phyloP scores from a whole-genome alignment of 2,329 filamentous ascomycete genomes.

The Scopulariopsis brevicaulis region DNA sequence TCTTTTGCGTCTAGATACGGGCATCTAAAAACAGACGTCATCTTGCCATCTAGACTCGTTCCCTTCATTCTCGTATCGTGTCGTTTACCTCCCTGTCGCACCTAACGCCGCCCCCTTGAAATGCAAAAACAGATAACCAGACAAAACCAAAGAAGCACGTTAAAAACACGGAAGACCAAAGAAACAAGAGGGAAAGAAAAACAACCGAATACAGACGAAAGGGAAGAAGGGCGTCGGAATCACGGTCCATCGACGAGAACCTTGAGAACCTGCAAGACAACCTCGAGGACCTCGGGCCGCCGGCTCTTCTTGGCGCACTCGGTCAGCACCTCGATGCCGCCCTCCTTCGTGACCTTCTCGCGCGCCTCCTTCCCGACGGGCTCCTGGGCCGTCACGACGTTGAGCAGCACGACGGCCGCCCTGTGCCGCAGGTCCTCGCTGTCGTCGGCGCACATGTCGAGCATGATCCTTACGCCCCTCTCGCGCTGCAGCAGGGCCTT shows the following conservation, averaged over 20 bases:
- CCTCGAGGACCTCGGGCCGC: slow-evolving; percentile 57
- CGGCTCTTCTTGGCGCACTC: slow-evolving; percentile 57
- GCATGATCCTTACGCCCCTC: slow-evolving; percentile 62
- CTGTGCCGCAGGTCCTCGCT: slow-evolving; percentile 57
- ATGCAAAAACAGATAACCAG: neutral
- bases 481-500: slow-evolving; percentile 58
- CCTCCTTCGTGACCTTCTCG: slow-evolving; percentile 47
- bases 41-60: too few relatives aligned
- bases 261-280: slow-evolving; percentile 65
- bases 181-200: neutral
- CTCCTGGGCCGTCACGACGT: slow-evolving; percentile 57
- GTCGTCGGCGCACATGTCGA: slow-evolving; percentile 69
- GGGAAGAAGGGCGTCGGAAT: neutral
- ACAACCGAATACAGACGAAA: neutral
- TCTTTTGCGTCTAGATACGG: too few relatives aligned
- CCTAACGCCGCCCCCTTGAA: too few relatives aligned
- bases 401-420: slow-evolving; percentile 64
- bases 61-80: too few relatives aligned
- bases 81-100: too few relatives aligned
- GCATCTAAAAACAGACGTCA: too few relatives aligned
- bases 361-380: slow-evolving; percentile 50
- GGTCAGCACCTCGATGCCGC: slow-evolving; percentile 58
- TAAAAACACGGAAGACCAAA: neutral
- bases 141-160: neutral
- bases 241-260: slow-evolving; percentile 30